phyloP scores from a whole-genome alignment of 2,329 filamentous ascomycete species.

The Epichloe typhina region DNA sequence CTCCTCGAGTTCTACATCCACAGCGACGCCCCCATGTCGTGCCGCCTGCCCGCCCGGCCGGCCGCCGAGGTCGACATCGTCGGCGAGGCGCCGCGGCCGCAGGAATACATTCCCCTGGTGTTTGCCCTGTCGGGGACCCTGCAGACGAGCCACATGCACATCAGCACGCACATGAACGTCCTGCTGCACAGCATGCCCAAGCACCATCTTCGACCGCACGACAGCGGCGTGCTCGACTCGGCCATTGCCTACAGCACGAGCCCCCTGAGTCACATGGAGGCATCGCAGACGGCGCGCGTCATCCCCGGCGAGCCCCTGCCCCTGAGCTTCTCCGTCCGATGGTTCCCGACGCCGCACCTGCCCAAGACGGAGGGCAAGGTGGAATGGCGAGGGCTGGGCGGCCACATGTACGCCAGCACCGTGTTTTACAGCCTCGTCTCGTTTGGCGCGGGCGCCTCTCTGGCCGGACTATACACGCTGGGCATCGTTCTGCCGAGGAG shows the following conservation, averaged over 20 bases:
- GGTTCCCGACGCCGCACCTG: slow-evolving; percentile 67
- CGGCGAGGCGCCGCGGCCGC: slow-evolving; percentile 34
- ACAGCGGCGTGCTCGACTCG: slow-evolving; percentile 71
- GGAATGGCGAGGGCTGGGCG: slow-evolving; percentile 52
- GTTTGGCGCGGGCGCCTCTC: slow-evolving; percentile 41
- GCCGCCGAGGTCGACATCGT: slow-evolving; percentile 39
- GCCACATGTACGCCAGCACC: slow-evolving; percentile 50
- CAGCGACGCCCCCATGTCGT: slow-evolving; percentile 84
- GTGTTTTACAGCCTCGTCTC: slow-evolving; percentile 48
- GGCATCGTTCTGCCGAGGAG: slow-evolving; percentile 44
- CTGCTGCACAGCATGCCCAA: slow-evolving; percentile 60
- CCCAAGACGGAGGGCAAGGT: slow-evolving; percentile 54
- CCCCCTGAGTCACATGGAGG: slow-evolving; percentile 43
- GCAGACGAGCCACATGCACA: slow-evolving; percentile 78
- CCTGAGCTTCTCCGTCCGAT: slow-evolving; percentile 67
- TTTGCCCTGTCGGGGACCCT: slow-evolving; percentile 83
- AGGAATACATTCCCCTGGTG: slow-evolving; percentile 68
- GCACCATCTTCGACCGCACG: slow-evolving; percentile 48
- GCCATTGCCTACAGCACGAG: slow-evolving; percentile 78
- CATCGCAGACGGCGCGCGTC: slow-evolving; percentile 46
- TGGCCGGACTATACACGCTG: slow-evolving; percentile 46
- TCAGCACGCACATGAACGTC: slow-evolving; percentile 81
- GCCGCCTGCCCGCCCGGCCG: slow-evolving; percentile 74
- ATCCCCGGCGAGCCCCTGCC: slow-evolving; percentile 80
- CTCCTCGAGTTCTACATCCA: slow-evolving; percentile 96